Evolutionary conservation across 1,284 basidiomycete genomes (phyloP), one percentile per base, ranked within the genome.

Genomic region (Butyriboletus regius): DNA sequence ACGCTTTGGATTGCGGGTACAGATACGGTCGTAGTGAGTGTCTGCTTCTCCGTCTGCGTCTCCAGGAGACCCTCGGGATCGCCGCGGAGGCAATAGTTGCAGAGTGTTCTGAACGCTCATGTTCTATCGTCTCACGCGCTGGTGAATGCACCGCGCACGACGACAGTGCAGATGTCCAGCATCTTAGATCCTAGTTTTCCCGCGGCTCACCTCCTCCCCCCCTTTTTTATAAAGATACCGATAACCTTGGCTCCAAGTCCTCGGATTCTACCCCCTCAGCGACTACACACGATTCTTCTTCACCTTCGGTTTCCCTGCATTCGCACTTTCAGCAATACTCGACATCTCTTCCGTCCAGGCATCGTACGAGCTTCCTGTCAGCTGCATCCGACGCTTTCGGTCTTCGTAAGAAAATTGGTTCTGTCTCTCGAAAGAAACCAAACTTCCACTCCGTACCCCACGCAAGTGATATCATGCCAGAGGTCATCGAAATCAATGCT

Each of bases 401-500:
- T 50, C 76, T 80, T 49, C 73, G 74, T 28, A 72, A 72, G 38
- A 75, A 72, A 50, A 64, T 70, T 28, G 71, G 72, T 17, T 67
- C 72, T 40, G 67, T 72, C 46, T 72, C 66, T 39, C 69, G 68
- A 50, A 71, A 73, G 55, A 75, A 73, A 54, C 62, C 62, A 35
- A 57, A 60, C 37, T 54, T 69, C 58, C 55, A 65, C 68, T 36
- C 64, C 39, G 17, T 60, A 14, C 54, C 63, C 20, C 36, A 52
- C n/a, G 32, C 63, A 5, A 31, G 54, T 1, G 62, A 79, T 37
- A 64, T 83, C 29, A 70, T 83, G 46, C 77, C 82, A 8, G 83
- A 78, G 40, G 82, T 87, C 46, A 83, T 88, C 46, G 85, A 88
- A 63, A 86, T 88, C 38, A 76, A 70, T 43, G 81, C 81, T 10